phyloP scores from a whole-genome alignment of 2,329 filamentous ascomycete species.

The Talaromyces sp. region DNA sequence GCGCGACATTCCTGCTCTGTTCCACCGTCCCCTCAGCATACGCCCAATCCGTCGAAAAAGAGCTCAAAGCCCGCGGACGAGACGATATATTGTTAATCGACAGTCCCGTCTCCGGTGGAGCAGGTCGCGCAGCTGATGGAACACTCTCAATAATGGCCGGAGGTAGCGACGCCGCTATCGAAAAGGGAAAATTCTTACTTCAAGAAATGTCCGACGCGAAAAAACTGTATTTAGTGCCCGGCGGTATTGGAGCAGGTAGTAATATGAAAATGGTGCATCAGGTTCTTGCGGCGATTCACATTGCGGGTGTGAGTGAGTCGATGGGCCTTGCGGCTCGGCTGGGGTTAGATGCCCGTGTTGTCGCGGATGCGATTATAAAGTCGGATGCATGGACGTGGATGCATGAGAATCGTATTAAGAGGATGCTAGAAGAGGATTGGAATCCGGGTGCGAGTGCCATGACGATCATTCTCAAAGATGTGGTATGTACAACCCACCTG shows the following conservation, averaged over 20 bases:
- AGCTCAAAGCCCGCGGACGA: slow-evolving; percentile 55
- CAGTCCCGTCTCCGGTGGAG: slow-evolving; percentile 69
- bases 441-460: slow-evolving; percentile 57
- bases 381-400: slow-evolving; percentile 59
- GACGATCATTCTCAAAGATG: slow-evolving; percentile 60
- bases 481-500: slow-evolving; percentile 28
- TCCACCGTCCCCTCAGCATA: slow-evolving; percentile 69
- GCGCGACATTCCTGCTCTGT: slow-evolving; percentile 62
- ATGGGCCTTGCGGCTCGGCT: slow-evolving; percentile 58
- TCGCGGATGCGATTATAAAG: slow-evolving; percentile 45
- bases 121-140: slow-evolving; percentile 64
- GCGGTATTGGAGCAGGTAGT: slow-evolving; percentile 58
- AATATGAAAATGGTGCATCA: slow-evolving; percentile 65
- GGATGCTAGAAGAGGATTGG: slow-evolving; percentile 54
- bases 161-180: slow-evolving; percentile 55
- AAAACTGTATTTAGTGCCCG: slow-evolving; percentile 62
- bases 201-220: slow-evolving; percentile 56
- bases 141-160: slow-evolving; percentile 74
- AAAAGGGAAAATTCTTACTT: slow-evolving; percentile 57
- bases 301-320: slow-evolving; percentile 58
- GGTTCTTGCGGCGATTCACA: slow-evolving; percentile 61
- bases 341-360: slow-evolving; percentile 49
- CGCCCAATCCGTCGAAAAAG: slow-evolving; percentile 57
- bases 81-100: slow-evolving; percentile 66
- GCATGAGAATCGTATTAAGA: slow-evolving; percentile 57